Percentiles rank a stretch among this genome's conserved stretches.
These are phyloP conservation scores for Margaritispora aquatica DNA, from an alignment of 495 filamentous ascomycete species.

Conservation along the genomic window DNA sequence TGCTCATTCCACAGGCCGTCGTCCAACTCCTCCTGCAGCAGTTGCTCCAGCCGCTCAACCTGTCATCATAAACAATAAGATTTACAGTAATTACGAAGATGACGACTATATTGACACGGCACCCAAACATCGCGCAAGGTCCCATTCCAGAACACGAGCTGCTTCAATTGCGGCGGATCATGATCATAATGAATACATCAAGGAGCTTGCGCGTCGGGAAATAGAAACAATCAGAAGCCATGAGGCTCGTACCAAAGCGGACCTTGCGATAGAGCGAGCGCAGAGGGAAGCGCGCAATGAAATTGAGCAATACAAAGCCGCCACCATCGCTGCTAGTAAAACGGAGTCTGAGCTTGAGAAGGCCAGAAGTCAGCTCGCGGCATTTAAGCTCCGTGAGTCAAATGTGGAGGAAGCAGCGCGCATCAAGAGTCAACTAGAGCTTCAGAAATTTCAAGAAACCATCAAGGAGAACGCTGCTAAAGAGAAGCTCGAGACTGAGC, in stretches of 20 bases:
- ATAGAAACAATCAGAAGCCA: constrained; percentile 29
- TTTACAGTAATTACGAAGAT: constrained; percentile 30
- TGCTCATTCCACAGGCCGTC: constrained; percentile 13
- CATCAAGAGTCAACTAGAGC: constrained; percentile 38
- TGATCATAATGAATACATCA: constrained; percentile 4
- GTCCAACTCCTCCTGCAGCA: constrained; percentile 14
- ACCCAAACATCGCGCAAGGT: constrained; percentile 21
- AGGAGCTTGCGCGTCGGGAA: constrained; percentile 35
- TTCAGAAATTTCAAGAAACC: constrained; percentile 35
- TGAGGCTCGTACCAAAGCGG: constrained; percentile 26
- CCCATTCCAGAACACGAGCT: constrained; percentile 23
- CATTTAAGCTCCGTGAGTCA: constrained; percentile 32
- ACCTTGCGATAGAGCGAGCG: constrained; percentile 24
- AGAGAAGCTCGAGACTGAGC: background rate
- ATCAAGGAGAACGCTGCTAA: constrained; percentile 48
- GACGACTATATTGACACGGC: constrained; percentile 19
- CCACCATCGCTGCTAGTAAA: constrained; percentile 18
- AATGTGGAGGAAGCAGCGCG: constrained; percentile 35
- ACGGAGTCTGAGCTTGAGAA: constrained; percentile 35
- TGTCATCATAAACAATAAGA: constrained; percentile 46
- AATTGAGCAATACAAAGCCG: constrained; percentile 1
- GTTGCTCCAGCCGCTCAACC: constrained; percentile 27
- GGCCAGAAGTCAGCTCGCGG: constrained; percentile 25
- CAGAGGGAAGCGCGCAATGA: constrained; percentile 20
- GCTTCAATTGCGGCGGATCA: constrained; percentile 16